A percentile compares a stretch with the other conserved stretches of the same genome.
These are phyloP conservation scores for Beauveria sp. DNA, from an alignment of 2,329 filamentous ascomycete species.

Conservation along the genomic window DNA sequence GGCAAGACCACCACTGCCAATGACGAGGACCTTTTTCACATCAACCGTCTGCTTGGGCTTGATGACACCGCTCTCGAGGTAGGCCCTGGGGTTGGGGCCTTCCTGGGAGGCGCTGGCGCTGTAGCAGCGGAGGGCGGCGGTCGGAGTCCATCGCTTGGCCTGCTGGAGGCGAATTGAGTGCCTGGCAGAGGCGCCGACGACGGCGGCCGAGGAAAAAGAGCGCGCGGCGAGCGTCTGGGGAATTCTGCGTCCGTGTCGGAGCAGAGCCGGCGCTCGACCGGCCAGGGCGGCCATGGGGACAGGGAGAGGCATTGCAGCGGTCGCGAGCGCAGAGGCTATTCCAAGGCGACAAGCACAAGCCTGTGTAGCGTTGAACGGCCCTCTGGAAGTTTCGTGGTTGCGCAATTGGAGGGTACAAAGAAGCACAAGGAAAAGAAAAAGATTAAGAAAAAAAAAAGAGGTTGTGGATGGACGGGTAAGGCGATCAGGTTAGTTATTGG, in stretches of 20 bases:
- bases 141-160: slow-evolving; percentile 40
- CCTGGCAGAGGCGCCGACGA: slow-evolving; percentile 26
- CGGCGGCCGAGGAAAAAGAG: slow-evolving; percentile 31
- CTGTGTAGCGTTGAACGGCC: neutral
- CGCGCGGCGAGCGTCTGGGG: slow-evolving; percentile 36
- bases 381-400: neutral
- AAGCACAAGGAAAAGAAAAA: neutral
- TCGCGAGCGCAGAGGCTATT: neutral
- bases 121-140: slow-evolving; percentile 34
- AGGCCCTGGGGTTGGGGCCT: slow-evolving; percentile 76
- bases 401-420: neutral
- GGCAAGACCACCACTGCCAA: slow-evolving; percentile 88
- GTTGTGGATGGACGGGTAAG: neutral
- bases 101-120: slow-evolving; percentile 47
- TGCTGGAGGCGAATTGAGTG: slow-evolving; percentile 24
- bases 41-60: slow-evolving; percentile 72
- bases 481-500: neutral
- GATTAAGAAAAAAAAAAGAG: neutral
- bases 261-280: slow-evolving; percentile 49
- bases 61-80: slow-evolving; percentile 80
- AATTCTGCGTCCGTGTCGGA: slow-evolving; percentile 46
- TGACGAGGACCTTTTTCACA: slow-evolving; percentile 95
- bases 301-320: slow-evolving; percentile 30
- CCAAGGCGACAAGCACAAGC: neutral
- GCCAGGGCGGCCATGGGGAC: slow-evolving; percentile 36